phyloP scores from a whole-genome alignment of 805 yeast genomes.

The Metschnikowia kofuensis region DNA sequence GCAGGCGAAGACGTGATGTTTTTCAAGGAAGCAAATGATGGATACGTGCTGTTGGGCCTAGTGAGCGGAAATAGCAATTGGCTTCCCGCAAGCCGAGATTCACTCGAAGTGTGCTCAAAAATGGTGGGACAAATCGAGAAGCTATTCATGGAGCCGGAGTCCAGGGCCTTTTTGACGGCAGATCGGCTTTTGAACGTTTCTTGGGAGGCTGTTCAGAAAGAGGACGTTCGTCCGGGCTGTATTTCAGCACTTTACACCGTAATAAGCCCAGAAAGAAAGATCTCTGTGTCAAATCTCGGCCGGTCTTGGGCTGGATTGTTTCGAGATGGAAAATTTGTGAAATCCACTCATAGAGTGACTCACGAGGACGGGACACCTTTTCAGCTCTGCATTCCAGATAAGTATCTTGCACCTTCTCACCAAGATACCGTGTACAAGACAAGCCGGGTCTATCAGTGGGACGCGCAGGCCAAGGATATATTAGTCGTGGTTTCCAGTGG shows the following conservation, averaged over 20 bases:
- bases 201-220: not conserved
- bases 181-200: not conserved
- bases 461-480: not conserved
- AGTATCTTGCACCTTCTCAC: not conserved
- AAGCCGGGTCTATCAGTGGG: not conserved
- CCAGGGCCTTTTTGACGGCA: not conserved
- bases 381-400: slow-evolving; percentile 1
- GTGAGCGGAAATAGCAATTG: slow-evolving; percentile 1
- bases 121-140: not conserved
- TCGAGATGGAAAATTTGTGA: not conserved
- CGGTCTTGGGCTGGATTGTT: slow-evolving; percentile 3
- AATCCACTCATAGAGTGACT: not conserved
- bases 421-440: not conserved
- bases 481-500: slow-evolving; percentile 2
- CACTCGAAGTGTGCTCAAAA: not conserved
- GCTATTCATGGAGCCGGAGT: not conserved
- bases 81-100: slow-evolving; percentile 1
- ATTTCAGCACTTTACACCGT: not conserved
- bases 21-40: not conserved
- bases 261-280: not conserved
- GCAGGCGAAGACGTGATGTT: not conserved
- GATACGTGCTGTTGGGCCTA: not conserved
- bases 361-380: slow-evolving; percentile 2
- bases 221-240: not conserved
- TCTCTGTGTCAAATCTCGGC: slow-evolving; percentile 1